phyloP scores from a whole-genome alignment of 2,329 filamentous ascomycete species.

The Fusarium xylarioides region DNA sequence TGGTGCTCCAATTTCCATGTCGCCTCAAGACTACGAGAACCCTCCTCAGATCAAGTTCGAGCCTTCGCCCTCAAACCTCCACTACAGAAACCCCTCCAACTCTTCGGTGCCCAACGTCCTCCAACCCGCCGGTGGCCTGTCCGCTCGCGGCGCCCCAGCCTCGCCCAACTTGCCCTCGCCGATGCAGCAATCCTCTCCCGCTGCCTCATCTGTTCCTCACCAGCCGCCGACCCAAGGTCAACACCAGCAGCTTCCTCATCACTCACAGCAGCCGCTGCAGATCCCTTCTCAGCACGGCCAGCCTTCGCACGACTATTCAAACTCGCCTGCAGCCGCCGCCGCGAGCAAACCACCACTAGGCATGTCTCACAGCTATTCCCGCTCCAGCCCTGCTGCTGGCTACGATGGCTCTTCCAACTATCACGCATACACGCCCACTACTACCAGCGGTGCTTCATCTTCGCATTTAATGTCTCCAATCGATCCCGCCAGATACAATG shows the following conservation, averaged over 20 bases:
- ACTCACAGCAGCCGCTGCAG: conserved; percentile 44
- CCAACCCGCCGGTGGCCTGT: conserved; percentile 61
- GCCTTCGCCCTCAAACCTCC: conserved; percentile 51
- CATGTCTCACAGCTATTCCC: conserved; percentile 79
- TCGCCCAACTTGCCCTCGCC: conserved; percentile 56
- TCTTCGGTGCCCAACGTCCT: conserved; percentile 66
- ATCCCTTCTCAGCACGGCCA: conserved; percentile 62
- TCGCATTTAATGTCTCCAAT: conserved; percentile 72
- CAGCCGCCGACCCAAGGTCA: conserved; percentile 48
- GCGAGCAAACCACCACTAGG: conserved; percentile 73
- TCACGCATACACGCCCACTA: conserved; percentile 68
- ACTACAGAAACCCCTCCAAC: conserved; percentile 51
- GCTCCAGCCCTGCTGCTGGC: conserved; percentile 78
- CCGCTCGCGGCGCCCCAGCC: conserved; percentile 47
- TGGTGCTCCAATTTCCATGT: conserved; percentile 45
- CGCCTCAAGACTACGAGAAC: conserved; percentile 62
- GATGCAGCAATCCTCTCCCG: conserved; percentile 55
- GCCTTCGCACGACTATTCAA: conserved; percentile 58
- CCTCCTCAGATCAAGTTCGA: conserved; percentile 63
- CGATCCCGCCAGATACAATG: conserved; percentile 62
- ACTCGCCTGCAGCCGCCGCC: conserved; percentile 46
- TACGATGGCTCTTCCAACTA: conserved; percentile 65
- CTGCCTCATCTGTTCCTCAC: conserved; percentile 41
- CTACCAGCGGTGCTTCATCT: conserved; percentile 65
- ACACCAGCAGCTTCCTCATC: conserved; percentile 47